Conservation (phyloP, 192 early-diverging fungal genomes). For the Umbelopsis vinacea region DNA sequence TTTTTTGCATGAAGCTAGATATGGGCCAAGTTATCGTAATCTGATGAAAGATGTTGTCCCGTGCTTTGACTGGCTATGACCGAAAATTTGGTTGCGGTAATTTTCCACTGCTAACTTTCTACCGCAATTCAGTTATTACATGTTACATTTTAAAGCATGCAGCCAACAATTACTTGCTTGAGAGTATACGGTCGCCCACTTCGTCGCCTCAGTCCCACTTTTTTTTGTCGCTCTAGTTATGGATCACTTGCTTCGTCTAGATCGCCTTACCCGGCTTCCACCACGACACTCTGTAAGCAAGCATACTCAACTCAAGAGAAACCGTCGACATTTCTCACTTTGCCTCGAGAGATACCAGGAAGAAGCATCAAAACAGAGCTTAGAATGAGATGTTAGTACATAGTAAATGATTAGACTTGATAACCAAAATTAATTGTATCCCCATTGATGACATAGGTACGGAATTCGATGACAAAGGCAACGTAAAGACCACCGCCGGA, state of each 20-base stretch:
- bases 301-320: slow-evolving; percentile 13
- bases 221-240: slow-evolving; percentile 8
- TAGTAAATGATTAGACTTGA: not conserved
- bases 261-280: not conserved
- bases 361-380: slow-evolving; percentile 6
- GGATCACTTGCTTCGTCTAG: not conserved
- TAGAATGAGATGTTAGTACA: slow-evolving; percentile 9
- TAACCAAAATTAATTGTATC: not conserved
- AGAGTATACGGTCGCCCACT: not conserved
- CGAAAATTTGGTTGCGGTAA: slow-evolving; percentile 7
- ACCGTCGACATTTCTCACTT: not conserved
- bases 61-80: not conserved
- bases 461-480: slow-evolving; percentile 70
- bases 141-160: slow-evolving; percentile 1
- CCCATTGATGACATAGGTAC: slow-evolving; percentile 46
- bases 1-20: not conserved
- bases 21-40: no score
- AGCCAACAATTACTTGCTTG: not conserved
- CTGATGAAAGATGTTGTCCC: no score
- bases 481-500: slow-evolving; percentile 71
- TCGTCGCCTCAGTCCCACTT: slow-evolving; percentile 2
- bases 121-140: not conserved
- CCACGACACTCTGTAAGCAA: not conserved
- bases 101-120: not conserved
- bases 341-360: slow-evolving; percentile 13